phyloP scores from a whole-genome alignment of 139 green algal species.

The Diplosphaera chodatii region DNA sequence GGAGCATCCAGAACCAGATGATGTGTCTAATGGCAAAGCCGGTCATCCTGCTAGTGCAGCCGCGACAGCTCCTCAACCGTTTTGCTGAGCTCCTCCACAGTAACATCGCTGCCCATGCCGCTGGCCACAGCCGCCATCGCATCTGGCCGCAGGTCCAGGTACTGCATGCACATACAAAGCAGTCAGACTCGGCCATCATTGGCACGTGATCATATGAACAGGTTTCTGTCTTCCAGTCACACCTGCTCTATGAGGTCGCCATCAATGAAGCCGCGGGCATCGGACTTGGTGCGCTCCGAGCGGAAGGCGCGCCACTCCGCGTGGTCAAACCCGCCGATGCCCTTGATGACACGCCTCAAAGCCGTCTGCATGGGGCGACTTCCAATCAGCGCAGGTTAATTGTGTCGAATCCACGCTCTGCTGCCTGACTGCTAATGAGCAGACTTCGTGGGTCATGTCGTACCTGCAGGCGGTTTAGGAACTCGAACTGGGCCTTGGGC shows the following conservation, averaged over 20 bases:
- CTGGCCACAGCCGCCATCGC: slow-evolving; percentile 28
- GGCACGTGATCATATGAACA: no score
- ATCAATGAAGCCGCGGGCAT: slow-evolving; percentile 77
- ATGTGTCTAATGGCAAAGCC: no score
- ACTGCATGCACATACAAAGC: slow-evolving; percentile 14
- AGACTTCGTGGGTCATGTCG: no score
- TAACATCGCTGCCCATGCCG: slow-evolving; percentile 26
- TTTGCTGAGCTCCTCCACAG: slow-evolving; percentile 31
- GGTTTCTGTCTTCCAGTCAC: no score
- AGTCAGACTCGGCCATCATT: no score
- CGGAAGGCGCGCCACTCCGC: slow-evolving; percentile 74
- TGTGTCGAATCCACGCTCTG: no score
- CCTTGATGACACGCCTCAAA: slow-evolving; percentile 63
- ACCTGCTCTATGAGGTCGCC: slow-evolving; percentile 87
- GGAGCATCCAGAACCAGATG: no score
- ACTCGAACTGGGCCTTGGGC: slow-evolving; percentile 54
- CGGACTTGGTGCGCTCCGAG: slow-evolving; percentile 55
- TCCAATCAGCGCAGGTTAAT: no score
- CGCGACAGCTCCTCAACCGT: slow-evolving; percentile 66
- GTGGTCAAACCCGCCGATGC: slow-evolving; percentile 85
- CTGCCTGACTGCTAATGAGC: not conserved
- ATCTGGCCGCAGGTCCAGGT: slow-evolving; percentile 75
- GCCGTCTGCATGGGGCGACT: no score
- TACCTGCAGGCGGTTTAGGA: slow-evolving; percentile 67
- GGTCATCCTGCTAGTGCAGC: slow-evolving; percentile 46